phyloP scores from a whole-genome alignment of 352 stramenopile species.

The Globisporangium megalacanthum region DNA sequence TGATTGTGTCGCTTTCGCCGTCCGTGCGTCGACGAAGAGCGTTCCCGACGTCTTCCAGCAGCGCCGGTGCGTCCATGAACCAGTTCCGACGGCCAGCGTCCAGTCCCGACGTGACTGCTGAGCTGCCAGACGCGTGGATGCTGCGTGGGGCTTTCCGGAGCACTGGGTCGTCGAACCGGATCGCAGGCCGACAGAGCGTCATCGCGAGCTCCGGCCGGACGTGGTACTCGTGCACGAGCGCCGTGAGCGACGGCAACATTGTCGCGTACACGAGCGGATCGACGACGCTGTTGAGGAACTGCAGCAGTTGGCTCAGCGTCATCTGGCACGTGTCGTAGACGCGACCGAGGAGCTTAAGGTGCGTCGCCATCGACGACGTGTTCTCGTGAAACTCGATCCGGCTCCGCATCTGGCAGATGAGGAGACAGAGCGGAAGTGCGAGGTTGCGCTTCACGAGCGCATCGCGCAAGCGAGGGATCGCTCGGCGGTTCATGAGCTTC shows the following conservation, averaged over 20 bases:
- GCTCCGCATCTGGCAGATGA: conserved; percentile 84
- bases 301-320: conserved; percentile 80
- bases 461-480: conserved; percentile 76
- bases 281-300: conserved; percentile 76
- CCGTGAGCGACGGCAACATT: conserved; percentile 60
- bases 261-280: conserved; percentile 63
- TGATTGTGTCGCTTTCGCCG: conserved; percentile 12
- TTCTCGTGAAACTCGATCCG: conserved; percentile 81
- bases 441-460: conserved; percentile 78
- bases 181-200: conserved; percentile 68
- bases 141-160: conserved; percentile 58
- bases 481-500: conserved; percentile 80
- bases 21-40: conserved; percentile 19
- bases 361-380: conserved; percentile 20
- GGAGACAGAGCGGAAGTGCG: conserved; percentile 62
- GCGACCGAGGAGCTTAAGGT: conserved; percentile 76
- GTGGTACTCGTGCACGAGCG: conserved; percentile 71
- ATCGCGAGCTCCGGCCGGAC: conserved; percentile 70
- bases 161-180: conserved; percentile 69
- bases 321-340: conserved; percentile 84
- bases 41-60: conserved; percentile 52
- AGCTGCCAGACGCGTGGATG: conserved; percentile 32
- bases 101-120: conserved; percentile 21
- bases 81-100: conserved; percentile 27
- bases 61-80: conserved; percentile 58